Evolutionary conservation across 2,329 filamentous ascomycete species (phyloP).

Genomic region (Periconia macrospinosa): DNA sequence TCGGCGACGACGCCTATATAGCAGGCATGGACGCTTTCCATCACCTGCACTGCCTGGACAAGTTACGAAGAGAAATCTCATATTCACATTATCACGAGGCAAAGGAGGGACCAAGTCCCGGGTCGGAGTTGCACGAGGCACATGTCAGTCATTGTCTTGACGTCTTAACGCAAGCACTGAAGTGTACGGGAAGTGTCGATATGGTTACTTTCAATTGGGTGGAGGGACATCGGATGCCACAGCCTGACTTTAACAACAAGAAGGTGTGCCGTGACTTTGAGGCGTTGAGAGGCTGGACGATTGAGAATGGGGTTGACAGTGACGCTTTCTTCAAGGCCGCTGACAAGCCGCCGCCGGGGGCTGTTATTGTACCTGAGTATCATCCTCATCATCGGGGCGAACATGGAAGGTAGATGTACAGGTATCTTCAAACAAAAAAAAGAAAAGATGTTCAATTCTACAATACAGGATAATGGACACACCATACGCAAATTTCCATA

Average conservation of each 20-base stretch:
- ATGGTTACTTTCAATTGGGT: constrained; percentile 13
- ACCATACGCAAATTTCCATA: too few relatives aligned
- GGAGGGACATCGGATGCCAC: constrained; percentile 8
- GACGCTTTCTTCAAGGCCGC: constrained; percentile 3
- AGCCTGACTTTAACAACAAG: constrained; percentile 10
- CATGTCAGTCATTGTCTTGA: constrained; percentile 9
- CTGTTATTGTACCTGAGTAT: constrained; percentile 3
- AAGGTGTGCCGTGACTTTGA: constrained; percentile 9
- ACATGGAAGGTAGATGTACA: too few relatives aligned
- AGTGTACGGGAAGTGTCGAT: constrained; percentile 7
- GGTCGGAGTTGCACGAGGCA: constrained; percentile 6
- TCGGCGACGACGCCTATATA: constrained; percentile 8
- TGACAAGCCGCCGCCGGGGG: not conserved
- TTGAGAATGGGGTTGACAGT: constrained; percentile 3
- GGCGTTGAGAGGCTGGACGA: constrained; percentile 7
- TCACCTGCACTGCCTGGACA: constrained; percentile 11
- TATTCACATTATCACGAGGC: constrained; percentile 8
- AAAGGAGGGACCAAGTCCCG: not conserved
- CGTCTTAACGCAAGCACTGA: constrained; percentile 5
- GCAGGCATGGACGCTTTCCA: constrained; percentile 13
- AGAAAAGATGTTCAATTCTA: too few relatives aligned
- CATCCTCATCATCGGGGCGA: too few relatives aligned
- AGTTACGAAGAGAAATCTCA: constrained; percentile 7
- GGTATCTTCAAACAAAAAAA: too few relatives aligned
- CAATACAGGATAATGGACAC: too few relatives aligned